Conservation (phyloP, 2,329 filamentous ascomycete genomes). For the Stagonosporopsis chrysanthemi region DNA sequence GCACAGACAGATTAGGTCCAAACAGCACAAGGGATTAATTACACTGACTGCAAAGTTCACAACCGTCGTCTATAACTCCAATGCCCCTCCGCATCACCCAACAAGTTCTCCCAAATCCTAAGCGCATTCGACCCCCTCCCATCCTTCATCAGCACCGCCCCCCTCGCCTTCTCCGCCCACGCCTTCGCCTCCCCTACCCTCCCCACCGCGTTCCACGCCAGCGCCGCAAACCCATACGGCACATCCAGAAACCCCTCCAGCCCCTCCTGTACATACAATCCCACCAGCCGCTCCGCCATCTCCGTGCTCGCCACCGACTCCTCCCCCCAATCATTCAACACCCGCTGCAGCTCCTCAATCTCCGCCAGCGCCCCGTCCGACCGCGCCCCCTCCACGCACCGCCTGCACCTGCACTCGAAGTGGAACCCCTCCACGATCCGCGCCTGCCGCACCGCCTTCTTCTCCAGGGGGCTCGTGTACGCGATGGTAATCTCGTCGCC, state of each 20-base stretch:
- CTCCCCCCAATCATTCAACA: slow-evolving; percentile 42
- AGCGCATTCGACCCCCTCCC: slow-evolving; percentile 43
- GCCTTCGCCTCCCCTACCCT: slow-evolving; percentile 31
- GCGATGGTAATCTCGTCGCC: slow-evolving; percentile 54
- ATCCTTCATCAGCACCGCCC: slow-evolving; percentile 49
- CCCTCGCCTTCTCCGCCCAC: slow-evolving; percentile 47
- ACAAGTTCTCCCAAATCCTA: slow-evolving; percentile 43
- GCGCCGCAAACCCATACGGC: slow-evolving; percentile 51
- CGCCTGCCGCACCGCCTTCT: slow-evolving; percentile 36
- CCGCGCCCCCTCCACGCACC: slow-evolving; percentile 37
- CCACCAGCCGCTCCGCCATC: slow-evolving; percentile 44
- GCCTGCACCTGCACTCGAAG: slow-evolving; percentile 52
- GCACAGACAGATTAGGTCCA: too few species aligned
- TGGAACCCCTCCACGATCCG: slow-evolving; percentile 47
- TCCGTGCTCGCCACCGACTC: slow-evolving; percentile 27
- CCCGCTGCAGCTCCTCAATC: slow-evolving; percentile 42
- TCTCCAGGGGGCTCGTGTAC: slow-evolving; percentile 52
- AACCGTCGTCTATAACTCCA: slow-evolving; percentile 37
- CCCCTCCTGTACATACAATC: slow-evolving; percentile 47
- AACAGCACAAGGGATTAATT: too few species aligned
- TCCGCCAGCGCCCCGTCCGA: slow-evolving; percentile 43
- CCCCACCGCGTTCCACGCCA: slow-evolving; percentile 50
- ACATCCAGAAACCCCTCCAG: slow-evolving; percentile 51
- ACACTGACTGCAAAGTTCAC: not conserved
- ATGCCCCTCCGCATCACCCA: slow-evolving; percentile 42